Percentiles rank a stretch among this genome's conserved stretches.
phyloP scores from a whole-genome alignment of 257 asterid genomes.

The Gentiana dahurica region DNA sequence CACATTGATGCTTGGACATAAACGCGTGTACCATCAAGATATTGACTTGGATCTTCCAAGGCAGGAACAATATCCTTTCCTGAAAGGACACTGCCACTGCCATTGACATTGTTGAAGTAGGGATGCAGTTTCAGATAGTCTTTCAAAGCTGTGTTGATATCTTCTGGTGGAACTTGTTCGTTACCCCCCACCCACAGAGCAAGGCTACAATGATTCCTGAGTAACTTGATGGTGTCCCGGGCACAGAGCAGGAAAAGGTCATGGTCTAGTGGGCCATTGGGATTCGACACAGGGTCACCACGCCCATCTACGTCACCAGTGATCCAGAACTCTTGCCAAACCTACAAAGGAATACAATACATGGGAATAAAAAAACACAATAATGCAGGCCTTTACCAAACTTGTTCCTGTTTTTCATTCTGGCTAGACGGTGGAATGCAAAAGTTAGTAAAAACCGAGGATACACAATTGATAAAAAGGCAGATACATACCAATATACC shows the following conservation, averaged over 20 bases:
- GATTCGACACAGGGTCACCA: slow-evolving; percentile 83
- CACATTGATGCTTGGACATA: slow-evolving; percentile 89
- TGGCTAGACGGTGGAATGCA: background rate
- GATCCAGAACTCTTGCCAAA: slow-evolving; percentile 99
- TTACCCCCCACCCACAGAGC: slow-evolving; percentile 99
- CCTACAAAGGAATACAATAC: slow-evolving; percentile 32
- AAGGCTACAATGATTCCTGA: slow-evolving; percentile 94
- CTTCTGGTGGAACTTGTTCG: slow-evolving; percentile 92
- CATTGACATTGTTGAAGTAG: slow-evolving; percentile 20
- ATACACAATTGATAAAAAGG: too few species aligned
- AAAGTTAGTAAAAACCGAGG: background rate
- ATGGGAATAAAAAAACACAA: background rate
- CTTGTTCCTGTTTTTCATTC: background rate
- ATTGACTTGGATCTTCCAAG: slow-evolving; percentile 61
- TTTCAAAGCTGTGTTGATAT: slow-evolving; percentile 63
- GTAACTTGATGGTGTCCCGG: slow-evolving; percentile 81
- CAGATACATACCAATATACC: slow-evolving; percentile 63
- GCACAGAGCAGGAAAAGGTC: slow-evolving; percentile 87
- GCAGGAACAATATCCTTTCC: slow-evolving; percentile 11
- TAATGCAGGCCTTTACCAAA: background rate
- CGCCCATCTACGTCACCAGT: slow-evolving; percentile 95
- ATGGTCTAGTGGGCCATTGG: slow-evolving; percentile 90
- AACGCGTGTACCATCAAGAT: slow-evolving; percentile 86
- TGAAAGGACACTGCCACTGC: slow-evolving; percentile 6
- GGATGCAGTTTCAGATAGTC: slow-evolving; percentile 73